A percentile compares a stretch with the other conserved stretches of the same genome.
Conservation (phyloP, 495 filamentous ascomycete species). For the Trichoderma reesei region DNA sequence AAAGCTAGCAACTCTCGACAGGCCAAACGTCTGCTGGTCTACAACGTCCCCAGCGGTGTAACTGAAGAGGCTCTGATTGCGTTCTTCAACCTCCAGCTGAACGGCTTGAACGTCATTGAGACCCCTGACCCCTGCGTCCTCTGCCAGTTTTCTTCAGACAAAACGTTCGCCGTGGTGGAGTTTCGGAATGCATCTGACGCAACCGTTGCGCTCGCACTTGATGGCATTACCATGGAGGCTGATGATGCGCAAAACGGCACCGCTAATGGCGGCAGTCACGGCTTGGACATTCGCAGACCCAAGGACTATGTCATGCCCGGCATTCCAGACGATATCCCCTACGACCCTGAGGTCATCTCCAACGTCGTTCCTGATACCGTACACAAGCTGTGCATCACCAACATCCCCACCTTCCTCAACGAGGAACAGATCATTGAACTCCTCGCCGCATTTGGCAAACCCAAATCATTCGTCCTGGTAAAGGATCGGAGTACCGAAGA, state of each 20-base stretch:
- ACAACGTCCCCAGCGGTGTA: constrained; percentile 62
- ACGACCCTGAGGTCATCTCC: constrained; percentile 68
- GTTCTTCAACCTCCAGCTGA: constrained; percentile 95
- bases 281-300: constrained; percentile 76
- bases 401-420: constrained; percentile 75
- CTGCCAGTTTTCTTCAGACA: constrained; percentile 69
- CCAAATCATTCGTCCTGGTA: constrained; percentile 86
- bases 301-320: constrained; percentile 97
- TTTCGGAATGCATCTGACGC: constrained; percentile 83
- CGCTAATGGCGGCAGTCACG: constrained; percentile 44
- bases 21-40: constrained; percentile 77
- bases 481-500: constrained; percentile 81
- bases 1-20: constrained; percentile 91
- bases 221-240: constrained; percentile 81
- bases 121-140: constrained; percentile 79
- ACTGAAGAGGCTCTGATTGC: constrained; percentile 62
- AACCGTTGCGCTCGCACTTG: constrained; percentile 81
- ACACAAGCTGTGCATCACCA: constrained; percentile 88
- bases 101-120: constrained; percentile 82
- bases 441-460: constrained; percentile 77
- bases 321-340: constrained; percentile 61
- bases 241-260: constrained; percentile 47
- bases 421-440: constrained; percentile 90
- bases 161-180: constrained; percentile 74
- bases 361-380: constrained; percentile 79